Percentiles rank a stretch among this genome's conserved stretches.
Evolutionary conservation across 352 stramenopile species (phyloP).

Genomic region (Phytophthora sojae): DNA sequence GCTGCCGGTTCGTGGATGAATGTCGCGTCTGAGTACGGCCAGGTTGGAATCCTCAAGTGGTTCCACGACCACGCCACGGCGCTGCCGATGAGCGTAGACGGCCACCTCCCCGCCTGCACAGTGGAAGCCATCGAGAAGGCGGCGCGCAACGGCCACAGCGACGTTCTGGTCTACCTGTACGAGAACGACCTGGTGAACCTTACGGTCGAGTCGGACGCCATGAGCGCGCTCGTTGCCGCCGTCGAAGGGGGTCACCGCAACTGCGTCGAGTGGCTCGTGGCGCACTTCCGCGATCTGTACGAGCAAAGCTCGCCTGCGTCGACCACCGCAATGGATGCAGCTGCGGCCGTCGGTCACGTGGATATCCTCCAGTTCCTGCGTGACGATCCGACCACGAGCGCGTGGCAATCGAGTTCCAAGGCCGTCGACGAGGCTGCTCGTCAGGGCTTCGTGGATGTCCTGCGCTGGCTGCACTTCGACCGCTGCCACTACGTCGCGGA

Average conservation of each 20-base stretch:
- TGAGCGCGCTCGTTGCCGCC: constrained; percentile 65
- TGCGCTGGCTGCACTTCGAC: constrained; percentile 64
- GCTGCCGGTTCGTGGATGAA: constrained; percentile 74
- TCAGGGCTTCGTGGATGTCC: constrained; percentile 56
- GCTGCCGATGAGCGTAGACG: constrained; percentile 67
- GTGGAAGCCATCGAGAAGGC: constrained; percentile 69
- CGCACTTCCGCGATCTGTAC: constrained; percentile 54
- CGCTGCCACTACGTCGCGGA: constrained; percentile 19
- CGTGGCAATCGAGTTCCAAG: constrained; percentile 64
- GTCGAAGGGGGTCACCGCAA: constrained; percentile 58
- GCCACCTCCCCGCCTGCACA: constrained; percentile 55
- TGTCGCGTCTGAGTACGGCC: constrained; percentile 71
- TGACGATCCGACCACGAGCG: constrained; percentile 41
- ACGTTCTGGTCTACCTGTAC: constrained; percentile 63
- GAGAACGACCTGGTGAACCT: constrained; percentile 62
- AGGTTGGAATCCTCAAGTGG: constrained; percentile 71
- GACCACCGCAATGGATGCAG: constrained; percentile 60
- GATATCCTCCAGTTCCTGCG: constrained; percentile 67
- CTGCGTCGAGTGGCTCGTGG: constrained; percentile 69
- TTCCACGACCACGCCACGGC: constrained; percentile 67
- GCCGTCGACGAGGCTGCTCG: constrained; percentile 64
- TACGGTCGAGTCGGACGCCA: constrained; percentile 50
- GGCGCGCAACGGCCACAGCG: constrained; percentile 67
- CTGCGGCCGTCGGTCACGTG: constrained; percentile 56
- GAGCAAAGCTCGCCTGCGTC: constrained; percentile 33